phyloP scores from a whole-genome alignment of 352 stramenopile species.

The Phytopythium ostracodes region DNA sequence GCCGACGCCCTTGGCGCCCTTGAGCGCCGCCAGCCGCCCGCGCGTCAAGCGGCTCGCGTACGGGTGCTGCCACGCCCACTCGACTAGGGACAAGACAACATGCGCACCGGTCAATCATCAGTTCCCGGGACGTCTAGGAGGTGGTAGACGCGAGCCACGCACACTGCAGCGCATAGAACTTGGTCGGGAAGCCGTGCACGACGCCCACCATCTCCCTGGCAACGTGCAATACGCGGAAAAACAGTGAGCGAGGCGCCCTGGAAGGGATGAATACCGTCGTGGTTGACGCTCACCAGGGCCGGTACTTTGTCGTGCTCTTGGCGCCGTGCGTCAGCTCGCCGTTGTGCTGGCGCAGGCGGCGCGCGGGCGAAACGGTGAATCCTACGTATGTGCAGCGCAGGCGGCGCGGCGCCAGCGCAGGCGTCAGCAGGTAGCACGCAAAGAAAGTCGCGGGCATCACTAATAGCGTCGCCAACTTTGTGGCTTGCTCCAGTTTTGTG shows the following conservation, averaged over 20 bases:
- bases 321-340: slow-evolving; percentile 64
- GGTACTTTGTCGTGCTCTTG: slow-evolving; percentile 47
- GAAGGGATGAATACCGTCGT: too few relatives aligned
- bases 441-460: slow-evolving; percentile 30
- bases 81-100: slow-evolving; percentile 33
- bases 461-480: too few relatives aligned
- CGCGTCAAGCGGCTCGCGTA: slow-evolving; percentile 49
- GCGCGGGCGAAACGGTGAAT: slow-evolving; percentile 53
- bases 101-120: neutral
- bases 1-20: slow-evolving; percentile 34
- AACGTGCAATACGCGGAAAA: neutral
- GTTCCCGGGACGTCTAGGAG: neutral
- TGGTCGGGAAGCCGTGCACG: slow-evolving; percentile 73
- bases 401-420: slow-evolving; percentile 37
- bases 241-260: slow-evolving; percentile 1
- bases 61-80: slow-evolving; percentile 79
- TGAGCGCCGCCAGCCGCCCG: slow-evolving; percentile 24
- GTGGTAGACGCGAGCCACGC: slow-evolving; percentile 12
- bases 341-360: slow-evolving; percentile 72
- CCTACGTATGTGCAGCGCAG: slow-evolving; percentile 65
- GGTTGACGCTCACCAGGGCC: slow-evolving; percentile 38
- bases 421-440: slow-evolving; percentile 75
- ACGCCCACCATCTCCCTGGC: slow-evolving; percentile 69
- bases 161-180: slow-evolving; percentile 76
- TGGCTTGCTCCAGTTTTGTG: neutral